A percentile compares a stretch with the other conserved stretches of the same genome.
Conservation (phyloP, 768 basidiomycete genomes). For the Lanmaoa pseudosensibilis region DNA sequence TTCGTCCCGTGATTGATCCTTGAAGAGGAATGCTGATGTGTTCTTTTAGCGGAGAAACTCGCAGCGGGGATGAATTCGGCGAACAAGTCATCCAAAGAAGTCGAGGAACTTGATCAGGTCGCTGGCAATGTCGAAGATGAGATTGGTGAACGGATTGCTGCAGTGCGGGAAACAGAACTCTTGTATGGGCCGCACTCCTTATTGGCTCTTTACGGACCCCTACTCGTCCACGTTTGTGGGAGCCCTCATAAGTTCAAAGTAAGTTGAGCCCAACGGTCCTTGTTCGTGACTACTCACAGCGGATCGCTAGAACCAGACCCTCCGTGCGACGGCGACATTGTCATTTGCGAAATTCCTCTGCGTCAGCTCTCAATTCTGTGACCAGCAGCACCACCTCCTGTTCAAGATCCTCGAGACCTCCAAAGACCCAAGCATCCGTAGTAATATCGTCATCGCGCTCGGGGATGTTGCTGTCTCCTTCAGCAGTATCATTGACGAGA, state of each 20-base stretch:
- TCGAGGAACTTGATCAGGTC: conserved; percentile 94
- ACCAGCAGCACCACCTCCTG: conserved; percentile 80
- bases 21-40: neutral
- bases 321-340: conserved; percentile 84
- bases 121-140: conserved; percentile 98
- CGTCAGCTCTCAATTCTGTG: conserved; percentile 92
- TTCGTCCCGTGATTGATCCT: conserved; percentile 34
- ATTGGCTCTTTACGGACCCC: conserved; percentile 81
- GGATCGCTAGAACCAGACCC: conserved; percentile 66
- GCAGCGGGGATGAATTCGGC: conserved; percentile 39
- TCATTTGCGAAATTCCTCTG: conserved; percentile 96
- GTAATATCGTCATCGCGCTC: conserved; percentile 96
- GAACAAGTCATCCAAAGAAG: conserved; percentile 49
- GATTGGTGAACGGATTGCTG: conserved; percentile 88
- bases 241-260: conserved; percentile 93
- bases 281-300: conserved; percentile 6
- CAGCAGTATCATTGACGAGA: conserved; percentile 95
- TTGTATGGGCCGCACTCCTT: conserved; percentile 82
- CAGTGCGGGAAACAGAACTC: conserved; percentile 82
- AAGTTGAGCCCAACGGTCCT: neutral
- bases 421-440: conserved; percentile 84
- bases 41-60: conserved; percentile 57
- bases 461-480: conserved; percentile 99
- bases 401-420: conserved; percentile 95
- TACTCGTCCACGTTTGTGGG: conserved; percentile 88